Conservation (phyloP, 345 rosid species). For the Mercurialis annua region DNA sequence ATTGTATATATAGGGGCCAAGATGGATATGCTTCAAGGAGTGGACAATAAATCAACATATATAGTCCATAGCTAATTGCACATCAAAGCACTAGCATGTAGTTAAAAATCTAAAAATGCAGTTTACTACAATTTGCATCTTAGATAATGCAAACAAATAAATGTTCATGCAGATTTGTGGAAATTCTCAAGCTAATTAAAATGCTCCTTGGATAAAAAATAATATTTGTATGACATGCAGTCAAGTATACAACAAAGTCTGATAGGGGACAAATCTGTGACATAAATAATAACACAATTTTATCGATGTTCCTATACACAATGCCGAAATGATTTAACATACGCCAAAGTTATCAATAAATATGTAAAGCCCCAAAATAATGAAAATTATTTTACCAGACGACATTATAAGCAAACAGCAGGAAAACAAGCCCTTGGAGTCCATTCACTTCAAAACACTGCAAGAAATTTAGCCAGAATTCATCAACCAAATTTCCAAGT, state of each 20-base stretch:
- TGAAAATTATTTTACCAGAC: constrained; percentile 3
- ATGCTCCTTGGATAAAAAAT: too few species aligned
- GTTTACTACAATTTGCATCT: constrained; percentile 8
- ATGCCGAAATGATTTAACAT: background rate
- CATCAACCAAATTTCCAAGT: background rate
- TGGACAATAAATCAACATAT: background rate
- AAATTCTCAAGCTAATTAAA: background rate
- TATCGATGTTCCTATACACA: constrained; percentile 11
- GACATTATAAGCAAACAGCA: background rate
- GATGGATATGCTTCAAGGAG: background rate
- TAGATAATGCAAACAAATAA: constrained; percentile 3
- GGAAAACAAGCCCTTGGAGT: background rate
- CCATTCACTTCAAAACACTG: constrained; percentile 7
- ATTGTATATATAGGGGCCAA: constrained; percentile 1
- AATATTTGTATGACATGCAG: background rate
- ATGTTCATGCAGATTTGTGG: background rate
- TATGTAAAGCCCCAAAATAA: background rate
- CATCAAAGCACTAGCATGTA: background rate
- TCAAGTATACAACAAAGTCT: background rate
- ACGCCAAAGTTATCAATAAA: background rate
- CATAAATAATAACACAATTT: constrained; percentile 2
- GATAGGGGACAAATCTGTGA: background rate
- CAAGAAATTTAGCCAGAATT: background rate
- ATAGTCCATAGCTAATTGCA: background rate
- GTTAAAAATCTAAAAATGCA: background rate